phyloP scores from a whole-genome alignment of 441 rosid species.

The Pelargonium cotyledonis region DNA sequence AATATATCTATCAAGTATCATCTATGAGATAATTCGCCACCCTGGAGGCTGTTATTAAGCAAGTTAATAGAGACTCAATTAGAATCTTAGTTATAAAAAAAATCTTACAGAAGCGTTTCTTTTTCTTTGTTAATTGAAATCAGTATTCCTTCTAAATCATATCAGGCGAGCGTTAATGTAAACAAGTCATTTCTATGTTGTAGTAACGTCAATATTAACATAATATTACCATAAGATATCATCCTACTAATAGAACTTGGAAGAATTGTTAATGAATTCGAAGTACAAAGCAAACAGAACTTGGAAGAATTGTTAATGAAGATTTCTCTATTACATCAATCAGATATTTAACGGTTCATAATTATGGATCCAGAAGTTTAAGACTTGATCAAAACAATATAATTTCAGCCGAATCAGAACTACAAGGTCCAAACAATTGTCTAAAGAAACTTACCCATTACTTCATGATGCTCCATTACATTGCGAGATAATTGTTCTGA shows the following conservation, averaged over 20 bases:
- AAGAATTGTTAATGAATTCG: neutral
- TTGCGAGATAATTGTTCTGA: conserved; percentile 68
- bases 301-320: neutral
- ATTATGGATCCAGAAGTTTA: conserved; percentile 1
- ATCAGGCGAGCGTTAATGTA: neutral
- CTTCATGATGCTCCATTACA: conserved; percentile 98
- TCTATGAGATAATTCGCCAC: neutral
- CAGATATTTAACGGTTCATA: neutral
- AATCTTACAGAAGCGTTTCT: neutral
- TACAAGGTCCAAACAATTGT: conserved; percentile 3
- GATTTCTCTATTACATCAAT: neutral
- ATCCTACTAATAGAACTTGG: neutral
- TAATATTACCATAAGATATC: neutral
- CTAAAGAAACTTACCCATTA: conserved; percentile 66
- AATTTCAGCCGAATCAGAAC: neutral
- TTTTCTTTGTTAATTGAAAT: neutral
- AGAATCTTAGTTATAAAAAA: neutral
- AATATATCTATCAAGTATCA: too few species aligned
- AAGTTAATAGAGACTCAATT: neutral
- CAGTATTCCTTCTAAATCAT: neutral
- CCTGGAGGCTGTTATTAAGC: neutral
- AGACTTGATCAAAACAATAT: neutral
- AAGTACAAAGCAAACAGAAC: neutral
- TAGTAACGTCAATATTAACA: neutral
- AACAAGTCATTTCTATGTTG: too few species aligned